Evolutionary conservation across 371 early-diverging fungal species (phyloP), one percentile per base, ranked within the genome.

Genomic region (Circinella umbellata): DNA sequence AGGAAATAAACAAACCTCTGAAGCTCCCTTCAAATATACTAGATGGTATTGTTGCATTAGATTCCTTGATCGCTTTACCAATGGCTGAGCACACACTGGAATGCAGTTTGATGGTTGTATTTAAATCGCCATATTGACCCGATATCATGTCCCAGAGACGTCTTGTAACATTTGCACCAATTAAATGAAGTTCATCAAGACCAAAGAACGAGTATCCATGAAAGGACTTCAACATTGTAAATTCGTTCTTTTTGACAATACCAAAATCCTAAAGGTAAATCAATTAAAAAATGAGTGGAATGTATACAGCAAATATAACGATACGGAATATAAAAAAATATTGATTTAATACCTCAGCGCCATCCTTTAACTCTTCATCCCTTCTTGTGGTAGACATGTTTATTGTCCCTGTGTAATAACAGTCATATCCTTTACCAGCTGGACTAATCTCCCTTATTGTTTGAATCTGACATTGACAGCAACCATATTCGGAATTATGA

Each of bases 371-470:
- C 7, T 51, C 51, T 1, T 51, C 51, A n/a, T 17, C n/a, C 51
- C 0, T n/a, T 6, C 51, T 51, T 51, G 51, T 2, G 15, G 51
- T 15, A 51, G 51, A n/a, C 63, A 63, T 51, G 14, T 14, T 35
- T 1, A 3, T 37, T 14, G 10, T 14, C 9, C 63, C 63, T 4
- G 63, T 14, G 47, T 42, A 63, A 63, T 63, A 63, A 13, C 47
- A 46, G 8, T 46, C 63, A 63, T 63, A 39, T 63, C 63, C 63
- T 39, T 18, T 6, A 46, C 63, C 63, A 13, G 18, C 37, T 39
- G 63, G 63, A 20, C 63, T 10, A 18, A 46, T 20, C 9, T 34
- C 13, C 15, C 27, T 11, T 8, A 20, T 2, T 15, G 42, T 34
- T 46, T 36, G 0, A 1, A 63, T 63, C 1, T 39, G 63, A 18